Evolutionary conservation across 2,329 filamentous ascomycete species (phyloP).

Genomic region (Fusarium sulawesiense): DNA sequence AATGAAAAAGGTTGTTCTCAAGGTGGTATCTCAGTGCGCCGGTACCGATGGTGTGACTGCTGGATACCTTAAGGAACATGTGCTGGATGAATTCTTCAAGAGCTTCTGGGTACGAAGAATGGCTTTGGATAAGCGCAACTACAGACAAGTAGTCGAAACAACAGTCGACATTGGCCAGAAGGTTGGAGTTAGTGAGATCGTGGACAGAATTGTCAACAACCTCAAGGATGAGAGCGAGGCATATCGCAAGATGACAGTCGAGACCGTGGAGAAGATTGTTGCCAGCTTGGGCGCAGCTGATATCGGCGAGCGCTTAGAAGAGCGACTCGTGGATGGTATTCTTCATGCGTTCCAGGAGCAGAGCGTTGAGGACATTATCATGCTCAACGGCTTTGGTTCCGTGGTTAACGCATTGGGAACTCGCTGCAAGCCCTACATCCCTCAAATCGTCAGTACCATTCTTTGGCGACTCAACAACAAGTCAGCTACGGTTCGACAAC

Average conservation of each 20-base stretch:
- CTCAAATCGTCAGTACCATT: slow-evolving; percentile 96
- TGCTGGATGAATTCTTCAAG: slow-evolving; percentile 97
- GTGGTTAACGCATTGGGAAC: slow-evolving; percentile 95
- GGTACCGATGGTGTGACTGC: slow-evolving; percentile 95
- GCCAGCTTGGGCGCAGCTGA: slow-evolving; percentile 93
- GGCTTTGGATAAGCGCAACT: slow-evolving; percentile 97
- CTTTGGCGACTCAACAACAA: slow-evolving; percentile 98
- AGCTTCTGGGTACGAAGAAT: slow-evolving; percentile 98
- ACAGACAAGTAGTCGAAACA: slow-evolving; percentile 96
- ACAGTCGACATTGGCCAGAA: slow-evolving; percentile 98
- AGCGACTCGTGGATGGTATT: slow-evolving; percentile 93
- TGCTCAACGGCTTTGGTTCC: slow-evolving; percentile 97
- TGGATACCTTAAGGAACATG: slow-evolving; percentile 93
- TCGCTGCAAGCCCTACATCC: slow-evolving; percentile 94
- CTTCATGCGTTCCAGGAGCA: slow-evolving; percentile 98
- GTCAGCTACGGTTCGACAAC: slow-evolving; percentile 93
- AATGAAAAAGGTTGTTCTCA: slow-evolving; percentile 99
- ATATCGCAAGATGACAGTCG: slow-evolving; percentile 98
- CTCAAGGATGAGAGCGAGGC: slow-evolving; percentile 98
- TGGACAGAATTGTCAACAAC: slow-evolving; percentile 92
- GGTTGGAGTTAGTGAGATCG: slow-evolving; percentile 95
- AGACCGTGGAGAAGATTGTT: slow-evolving; percentile 96
- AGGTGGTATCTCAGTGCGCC: slow-evolving; percentile 96
- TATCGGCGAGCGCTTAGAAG: slow-evolving; percentile 91
- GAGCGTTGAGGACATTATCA: slow-evolving; percentile 93